Percentiles rank a stretch among this genome's conserved stretches.
These are phyloP conservation scores for Eucalyptus camaldulensis DNA, from an alignment of 345 rosid species.

Conservation along the genomic window DNA sequence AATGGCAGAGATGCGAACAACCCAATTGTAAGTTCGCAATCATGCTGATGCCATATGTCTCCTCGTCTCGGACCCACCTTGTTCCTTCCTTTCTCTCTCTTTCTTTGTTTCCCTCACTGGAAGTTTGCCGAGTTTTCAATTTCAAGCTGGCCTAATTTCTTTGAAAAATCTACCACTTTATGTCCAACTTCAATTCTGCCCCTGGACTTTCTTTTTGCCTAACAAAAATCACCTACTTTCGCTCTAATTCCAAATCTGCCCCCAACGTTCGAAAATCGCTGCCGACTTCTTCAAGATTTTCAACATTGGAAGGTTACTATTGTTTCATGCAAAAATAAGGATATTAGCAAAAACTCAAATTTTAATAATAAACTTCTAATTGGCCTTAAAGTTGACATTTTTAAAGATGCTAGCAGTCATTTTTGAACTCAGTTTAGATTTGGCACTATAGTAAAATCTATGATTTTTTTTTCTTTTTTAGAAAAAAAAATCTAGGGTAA, in stretches of 20 bases:
- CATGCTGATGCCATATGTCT: slow-evolving; percentile 25
- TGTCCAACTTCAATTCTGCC: not conserved
- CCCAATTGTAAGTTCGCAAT: slow-evolving; percentile 8
- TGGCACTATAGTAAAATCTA: not conserved
- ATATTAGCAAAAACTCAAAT: not conserved
- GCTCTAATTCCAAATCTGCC: accelerated
- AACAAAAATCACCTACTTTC: not conserved
- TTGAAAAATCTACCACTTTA: not conserved
- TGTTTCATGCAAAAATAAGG: not conserved
- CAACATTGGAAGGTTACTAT: accelerated
- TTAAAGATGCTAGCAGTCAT: not conserved
- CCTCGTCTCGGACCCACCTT: slow-evolving; percentile 10
- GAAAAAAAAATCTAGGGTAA: not conserved
- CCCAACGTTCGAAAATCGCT: accelerated
- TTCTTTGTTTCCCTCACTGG: not conserved
- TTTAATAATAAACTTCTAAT: not conserved
- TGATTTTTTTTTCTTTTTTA: not conserved
- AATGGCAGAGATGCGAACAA: not conserved
- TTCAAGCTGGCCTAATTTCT: not conserved
- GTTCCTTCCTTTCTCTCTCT: not conserved
- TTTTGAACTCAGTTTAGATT: not conserved
- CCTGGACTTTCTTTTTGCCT: not conserved
- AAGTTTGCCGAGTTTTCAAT: not conserved
- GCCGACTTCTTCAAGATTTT: not conserved
- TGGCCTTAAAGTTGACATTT: not conserved